Evolutionary conservation across 257 asterid species (phyloP).

Genomic region (Knoxia roxburghii): DNA sequence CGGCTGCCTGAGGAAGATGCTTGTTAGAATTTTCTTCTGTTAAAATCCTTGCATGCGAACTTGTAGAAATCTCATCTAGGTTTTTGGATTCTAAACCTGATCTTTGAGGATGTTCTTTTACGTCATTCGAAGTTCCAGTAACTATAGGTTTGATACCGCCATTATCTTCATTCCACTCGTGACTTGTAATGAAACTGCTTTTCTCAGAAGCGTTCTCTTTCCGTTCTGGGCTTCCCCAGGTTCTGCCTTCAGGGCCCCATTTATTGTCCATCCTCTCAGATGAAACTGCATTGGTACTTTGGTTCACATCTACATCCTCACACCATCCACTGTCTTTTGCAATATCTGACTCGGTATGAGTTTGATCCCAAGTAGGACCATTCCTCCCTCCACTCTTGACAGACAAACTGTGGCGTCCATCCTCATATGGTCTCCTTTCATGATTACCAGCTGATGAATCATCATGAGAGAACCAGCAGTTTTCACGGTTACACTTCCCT

Average conservation of each 20-base stretch:
- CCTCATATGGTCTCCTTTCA: slow-evolving; percentile 37
- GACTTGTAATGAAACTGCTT: slow-evolving; percentile 26
- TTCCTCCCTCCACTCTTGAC: slow-evolving; percentile 31
- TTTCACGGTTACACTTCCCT: slow-evolving; percentile 56
- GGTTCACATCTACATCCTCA: slow-evolving; percentile 26
- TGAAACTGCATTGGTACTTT: slow-evolving; percentile 17
- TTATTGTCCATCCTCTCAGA: slow-evolving; percentile 29
- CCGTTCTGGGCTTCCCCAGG: slow-evolving; percentile 27
- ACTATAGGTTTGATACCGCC: slow-evolving; percentile 28
- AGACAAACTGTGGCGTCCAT: slow-evolving; percentile 28
- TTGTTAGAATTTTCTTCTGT: slow-evolving; percentile 26
- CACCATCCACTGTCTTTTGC: slow-evolving; percentile 35
- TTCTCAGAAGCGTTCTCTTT: slow-evolving; percentile 21
- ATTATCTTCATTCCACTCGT: slow-evolving; percentile 25
- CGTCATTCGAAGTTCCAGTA: slow-evolving; percentile 23
- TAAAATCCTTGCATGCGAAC: slow-evolving; percentile 26
- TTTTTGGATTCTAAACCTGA: slow-evolving; percentile 28
- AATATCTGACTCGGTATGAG: slow-evolving; percentile 19
- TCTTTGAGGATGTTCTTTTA: slow-evolving; percentile 21
- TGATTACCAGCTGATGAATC: slow-evolving; percentile 27
- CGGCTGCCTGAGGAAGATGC: slow-evolving; percentile 15
- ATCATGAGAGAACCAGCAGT: slow-evolving; percentile 66
- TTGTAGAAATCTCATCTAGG: slow-evolving; percentile 19
- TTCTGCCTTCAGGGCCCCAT: slow-evolving; percentile 26
- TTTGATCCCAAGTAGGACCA: slow-evolving; percentile 46